phyloP scores from a whole-genome alignment of 345 rosid genomes.

The Linum trigynum region DNA sequence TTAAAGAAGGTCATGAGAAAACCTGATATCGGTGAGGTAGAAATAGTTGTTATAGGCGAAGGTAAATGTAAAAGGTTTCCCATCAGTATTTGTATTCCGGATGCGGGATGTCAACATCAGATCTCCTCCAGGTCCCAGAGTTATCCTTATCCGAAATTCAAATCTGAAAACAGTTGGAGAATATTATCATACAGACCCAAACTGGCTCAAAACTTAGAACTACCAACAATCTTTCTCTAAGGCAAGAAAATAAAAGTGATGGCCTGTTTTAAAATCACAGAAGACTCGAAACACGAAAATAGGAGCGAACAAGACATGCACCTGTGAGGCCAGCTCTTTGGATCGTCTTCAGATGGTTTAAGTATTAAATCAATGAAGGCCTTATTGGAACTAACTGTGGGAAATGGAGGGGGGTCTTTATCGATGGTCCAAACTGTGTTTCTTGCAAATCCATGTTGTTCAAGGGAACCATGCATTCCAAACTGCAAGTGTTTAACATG shows the following conservation, averaged over 20 bases:
- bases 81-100: constrained; percentile 26
- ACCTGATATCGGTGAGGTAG: constrained; percentile 27
- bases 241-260: not conserved
- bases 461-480: constrained; percentile 21
- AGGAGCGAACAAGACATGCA: not conserved
- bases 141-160: constrained; percentile 24
- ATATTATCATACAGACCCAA: not conserved
- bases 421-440: constrained; percentile 21
- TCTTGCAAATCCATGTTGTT: constrained; percentile 29
- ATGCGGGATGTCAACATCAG: constrained; percentile 28
- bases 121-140: constrained; percentile 27
- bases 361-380: constrained; percentile 25
- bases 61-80: constrained; percentile 24
- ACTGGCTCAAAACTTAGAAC: not conserved
- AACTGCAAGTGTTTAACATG: constrained; percentile 15
- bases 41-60: constrained; percentile 25
- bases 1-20: not conserved
- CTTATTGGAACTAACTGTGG: constrained; percentile 8
- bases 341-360: constrained; percentile 18
- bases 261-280: not conserved
- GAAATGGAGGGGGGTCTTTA: constrained; percentile 24
- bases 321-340: constrained; percentile 29
- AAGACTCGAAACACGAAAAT: not conserved
- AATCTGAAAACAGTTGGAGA: constrained; percentile 11
- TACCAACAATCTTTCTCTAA: not conserved